phyloP scores from a whole-genome alignment of 495 filamentous ascomycete species.

The Chaetomidium leptoderma region DNA sequence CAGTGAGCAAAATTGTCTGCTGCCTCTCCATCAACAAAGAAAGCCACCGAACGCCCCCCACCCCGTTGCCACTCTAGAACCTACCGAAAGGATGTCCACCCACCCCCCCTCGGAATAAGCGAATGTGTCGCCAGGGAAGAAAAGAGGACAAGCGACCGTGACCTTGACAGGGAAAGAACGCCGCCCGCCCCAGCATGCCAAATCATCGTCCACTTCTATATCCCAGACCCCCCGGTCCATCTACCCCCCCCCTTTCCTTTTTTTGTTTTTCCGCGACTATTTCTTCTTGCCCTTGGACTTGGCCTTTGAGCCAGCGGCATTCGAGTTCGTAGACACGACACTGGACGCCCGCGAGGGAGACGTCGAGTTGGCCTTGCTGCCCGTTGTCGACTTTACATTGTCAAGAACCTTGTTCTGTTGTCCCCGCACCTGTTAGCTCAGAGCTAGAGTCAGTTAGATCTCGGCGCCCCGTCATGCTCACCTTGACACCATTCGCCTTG shows the following conservation, averaged over 20 bases:
- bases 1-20: background rate
- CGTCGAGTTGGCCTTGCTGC: constrained; percentile 53
- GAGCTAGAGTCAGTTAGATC: background rate
- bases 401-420: constrained; percentile 61
- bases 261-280: constrained; percentile 21
- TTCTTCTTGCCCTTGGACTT: constrained; percentile 57
- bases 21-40: background rate
- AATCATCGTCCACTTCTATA: background rate
- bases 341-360: constrained; percentile 54
- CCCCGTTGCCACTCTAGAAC: background rate
- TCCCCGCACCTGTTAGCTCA: background rate
- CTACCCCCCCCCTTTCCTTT: background rate
- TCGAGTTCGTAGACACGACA: constrained; percentile 47
- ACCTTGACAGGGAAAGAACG: background rate
- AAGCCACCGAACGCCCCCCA: constrained; percentile 7
- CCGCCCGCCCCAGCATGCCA: constrained; percentile 5
- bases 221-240: background rate
- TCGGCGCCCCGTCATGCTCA: constrained; percentile 28
- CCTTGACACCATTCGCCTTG: constrained; percentile 69
- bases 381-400: constrained; percentile 53
- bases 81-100: background rate
- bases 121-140: background rate
- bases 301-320: constrained; percentile 38
- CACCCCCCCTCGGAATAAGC: background rate
- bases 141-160: background rate